Evolutionary conservation across 352 stramenopile genomes (phyloP).

Genomic region (Halophytophthora batemanensis): DNA sequence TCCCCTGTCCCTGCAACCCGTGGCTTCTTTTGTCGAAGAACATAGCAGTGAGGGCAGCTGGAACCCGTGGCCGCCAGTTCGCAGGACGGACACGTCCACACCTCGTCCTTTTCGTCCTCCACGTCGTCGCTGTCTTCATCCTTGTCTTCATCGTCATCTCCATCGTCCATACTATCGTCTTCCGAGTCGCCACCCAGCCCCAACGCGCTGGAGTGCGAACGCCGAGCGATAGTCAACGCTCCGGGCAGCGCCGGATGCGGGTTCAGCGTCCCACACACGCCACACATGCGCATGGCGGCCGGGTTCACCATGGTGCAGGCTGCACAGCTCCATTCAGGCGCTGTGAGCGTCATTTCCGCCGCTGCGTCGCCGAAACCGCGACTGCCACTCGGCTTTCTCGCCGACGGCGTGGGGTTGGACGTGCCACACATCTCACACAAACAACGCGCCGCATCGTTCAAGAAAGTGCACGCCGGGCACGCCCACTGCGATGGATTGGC

Average conservation of each 20-base stretch:
- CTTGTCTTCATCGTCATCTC: conserved; percentile 29
- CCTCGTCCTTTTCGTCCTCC: conserved; percentile 10
- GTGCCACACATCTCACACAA: conserved; percentile 82
- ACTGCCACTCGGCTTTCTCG: not conserved
- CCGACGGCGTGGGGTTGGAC: conserved; percentile 39
- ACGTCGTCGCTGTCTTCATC: conserved; percentile 20
- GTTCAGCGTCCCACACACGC: conserved; percentile 64
- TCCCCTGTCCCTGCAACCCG: conserved; percentile 20
- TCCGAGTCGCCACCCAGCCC: conserved; percentile 9
- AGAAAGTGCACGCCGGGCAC: conserved; percentile 68
- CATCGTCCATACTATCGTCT: conserved; percentile 16
- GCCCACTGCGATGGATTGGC: conserved; percentile 35
- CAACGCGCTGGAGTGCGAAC: conserved; percentile 8
- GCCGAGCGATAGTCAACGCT: conserved; percentile 37
- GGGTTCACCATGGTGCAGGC: conserved; percentile 74
- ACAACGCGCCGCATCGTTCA: conserved; percentile 54
- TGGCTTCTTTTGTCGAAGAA: conserved; percentile 20
- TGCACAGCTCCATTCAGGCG: conserved; percentile 53
- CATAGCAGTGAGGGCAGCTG: conserved; percentile 42
- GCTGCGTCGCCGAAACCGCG: conserved; percentile 2
- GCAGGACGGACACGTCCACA: conserved; percentile 35
- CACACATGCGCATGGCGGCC: conserved; percentile 42
- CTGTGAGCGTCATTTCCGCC: conserved; percentile 7
- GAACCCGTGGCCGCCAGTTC: conserved; percentile 17
- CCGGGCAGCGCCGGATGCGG: conserved; percentile 36